A percentile compares a stretch with the other conserved stretches of the same genome.
These are phyloP conservation scores for Tetrapisispora namnaoensis DNA, from an alignment of 805 yeast genomes.

Conservation along the genomic window DNA sequence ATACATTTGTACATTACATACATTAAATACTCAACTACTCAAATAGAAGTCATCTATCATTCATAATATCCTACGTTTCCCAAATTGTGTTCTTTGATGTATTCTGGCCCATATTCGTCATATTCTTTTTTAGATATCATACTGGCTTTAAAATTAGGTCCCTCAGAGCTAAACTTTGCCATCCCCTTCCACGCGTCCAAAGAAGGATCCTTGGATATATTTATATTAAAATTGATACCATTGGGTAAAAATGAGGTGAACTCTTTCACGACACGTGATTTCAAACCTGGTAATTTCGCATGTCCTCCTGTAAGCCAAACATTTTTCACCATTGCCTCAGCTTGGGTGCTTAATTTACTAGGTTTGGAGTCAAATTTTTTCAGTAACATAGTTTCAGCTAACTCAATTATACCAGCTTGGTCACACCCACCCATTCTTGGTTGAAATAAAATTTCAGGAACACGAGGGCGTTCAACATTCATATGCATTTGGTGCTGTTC, in stretches of 20 bases:
- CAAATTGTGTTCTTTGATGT: slow-evolving; percentile 73
- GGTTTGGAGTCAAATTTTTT: slow-evolving; percentile 52
- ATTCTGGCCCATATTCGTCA: slow-evolving; percentile 82
- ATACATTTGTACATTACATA: slow-evolving; percentile 4
- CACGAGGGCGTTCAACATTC: slow-evolving; percentile 81
- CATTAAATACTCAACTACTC: neutral
- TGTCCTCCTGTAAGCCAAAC: slow-evolving; percentile 84
- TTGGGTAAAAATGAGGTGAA: slow-evolving; percentile 63
- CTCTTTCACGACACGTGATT: slow-evolving; percentile 58
- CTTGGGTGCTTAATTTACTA: slow-evolving; percentile 30
- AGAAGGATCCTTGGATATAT: slow-evolving; percentile 56
- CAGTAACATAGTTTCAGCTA: slow-evolving; percentile 54
- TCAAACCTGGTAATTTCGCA: slow-evolving; percentile 54
- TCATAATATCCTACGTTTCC: slow-evolving; percentile 43
- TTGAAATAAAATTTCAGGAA: slow-evolving; percentile 87
- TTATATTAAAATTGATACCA: slow-evolving; percentile 49
- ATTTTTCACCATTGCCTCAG: slow-evolving; percentile 36
- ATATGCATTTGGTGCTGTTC: slow-evolving; percentile 86
- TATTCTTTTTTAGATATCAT: slow-evolving; percentile 64
- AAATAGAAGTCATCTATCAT: neutral
- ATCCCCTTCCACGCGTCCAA: slow-evolving; percentile 92
- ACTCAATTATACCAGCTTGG: slow-evolving; percentile 86
- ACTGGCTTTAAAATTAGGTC: slow-evolving; percentile 34
- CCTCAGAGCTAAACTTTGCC: slow-evolving; percentile 61
- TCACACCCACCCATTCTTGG: slow-evolving; percentile 92